phyloP scores from a whole-genome alignment of 2,329 filamentous ascomycete genomes.

The Helotiales sp. region DNA sequence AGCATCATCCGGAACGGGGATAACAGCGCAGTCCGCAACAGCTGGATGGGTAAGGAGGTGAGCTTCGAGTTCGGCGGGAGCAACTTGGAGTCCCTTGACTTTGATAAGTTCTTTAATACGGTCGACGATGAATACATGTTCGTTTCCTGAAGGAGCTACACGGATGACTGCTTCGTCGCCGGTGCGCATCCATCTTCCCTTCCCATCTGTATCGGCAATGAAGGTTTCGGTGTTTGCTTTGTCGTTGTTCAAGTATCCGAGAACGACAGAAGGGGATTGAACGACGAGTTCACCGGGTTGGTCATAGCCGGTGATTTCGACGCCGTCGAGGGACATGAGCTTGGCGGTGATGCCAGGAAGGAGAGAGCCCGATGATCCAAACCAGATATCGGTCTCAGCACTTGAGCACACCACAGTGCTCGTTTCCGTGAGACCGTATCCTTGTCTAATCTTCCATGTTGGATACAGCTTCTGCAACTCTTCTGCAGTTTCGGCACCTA shows the following conservation, averaged over 20 bases:
- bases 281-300: slow-evolving; percentile 80
- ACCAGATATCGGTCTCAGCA: slow-evolving; percentile 61
- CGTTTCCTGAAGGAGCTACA: slow-evolving; percentile 62
- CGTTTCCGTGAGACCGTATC: slow-evolving; percentile 79
- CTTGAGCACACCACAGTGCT: slow-evolving; percentile 67
- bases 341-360: slow-evolving; percentile 65
- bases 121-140: slow-evolving; percentile 85
- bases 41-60: slow-evolving; percentile 72
- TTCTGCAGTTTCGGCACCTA: slow-evolving; percentile 70
- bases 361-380: slow-evolving; percentile 72
- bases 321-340: slow-evolving; percentile 65
- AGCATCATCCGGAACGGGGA: slow-evolving; percentile 64
- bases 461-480: slow-evolving; percentile 64
- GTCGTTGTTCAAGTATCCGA: slow-evolving; percentile 87
- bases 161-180: slow-evolving; percentile 80
- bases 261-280: slow-evolving; percentile 71
- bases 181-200: slow-evolving; percentile 69
- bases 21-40: slow-evolving; percentile 79
- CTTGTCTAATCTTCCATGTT: slow-evolving; percentile 65
- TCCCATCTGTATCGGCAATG: slow-evolving; percentile 59
- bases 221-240: slow-evolving; percentile 83
- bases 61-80: slow-evolving; percentile 79
- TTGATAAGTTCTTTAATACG: slow-evolving; percentile 79
- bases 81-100: slow-evolving; percentile 81
- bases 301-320: slow-evolving; percentile 65